Conservation (phyloP, 177 flowering plant genomes). For the Vitis hybrid region DNA sequence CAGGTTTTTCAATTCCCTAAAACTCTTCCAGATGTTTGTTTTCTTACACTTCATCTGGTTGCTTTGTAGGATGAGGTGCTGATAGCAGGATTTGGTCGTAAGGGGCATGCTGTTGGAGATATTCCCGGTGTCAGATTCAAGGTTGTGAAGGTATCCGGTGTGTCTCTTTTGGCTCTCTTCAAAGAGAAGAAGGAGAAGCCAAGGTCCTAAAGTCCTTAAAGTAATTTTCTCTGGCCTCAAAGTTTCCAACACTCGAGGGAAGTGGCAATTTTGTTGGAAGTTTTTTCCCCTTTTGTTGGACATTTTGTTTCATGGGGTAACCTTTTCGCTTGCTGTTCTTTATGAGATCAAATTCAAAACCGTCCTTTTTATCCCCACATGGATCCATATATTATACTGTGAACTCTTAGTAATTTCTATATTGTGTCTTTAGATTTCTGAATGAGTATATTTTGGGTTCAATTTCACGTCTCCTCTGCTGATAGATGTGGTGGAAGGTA, state of each 20-base stretch:
- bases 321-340: not conserved
- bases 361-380: not conserved
- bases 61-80: constrained; percentile 29
- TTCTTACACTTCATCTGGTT: not conserved
- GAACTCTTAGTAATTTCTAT: no score
- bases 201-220: constrained; percentile 16
- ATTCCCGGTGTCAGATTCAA: constrained; percentile 35
- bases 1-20: no score
- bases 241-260: not conserved
- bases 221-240: not conserved
- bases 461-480: no score
- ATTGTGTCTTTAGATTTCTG: no score
- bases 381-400: no score
- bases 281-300: not conserved
- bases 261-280: not conserved
- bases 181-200: constrained; percentile 38
- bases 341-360: not conserved
- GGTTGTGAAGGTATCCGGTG: constrained; percentile 37
- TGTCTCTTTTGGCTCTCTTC: constrained; percentile 36
- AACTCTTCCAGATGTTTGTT: not conserved
- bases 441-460: no score
- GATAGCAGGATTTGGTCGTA: constrained; percentile 34
- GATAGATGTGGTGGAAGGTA: not conserved
- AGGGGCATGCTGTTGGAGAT: constrained; percentile 36
- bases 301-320: not conserved